Evolutionary conservation across 805 yeast genomes (phyloP).

Genomic region (Lachancea lanzarotensis): DNA sequence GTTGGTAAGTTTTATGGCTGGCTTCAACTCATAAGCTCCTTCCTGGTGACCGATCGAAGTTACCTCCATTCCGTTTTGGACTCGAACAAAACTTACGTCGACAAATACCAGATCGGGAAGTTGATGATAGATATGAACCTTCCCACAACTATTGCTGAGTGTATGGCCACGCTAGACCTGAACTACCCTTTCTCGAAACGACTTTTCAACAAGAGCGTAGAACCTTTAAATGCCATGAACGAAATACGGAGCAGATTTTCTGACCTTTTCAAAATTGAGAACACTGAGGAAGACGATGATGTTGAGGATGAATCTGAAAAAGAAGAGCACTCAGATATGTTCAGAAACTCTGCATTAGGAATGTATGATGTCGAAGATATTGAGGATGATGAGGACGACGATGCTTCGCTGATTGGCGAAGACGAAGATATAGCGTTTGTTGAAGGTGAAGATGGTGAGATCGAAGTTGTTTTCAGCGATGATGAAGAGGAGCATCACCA

Average conservation of each 20-base stretch:
- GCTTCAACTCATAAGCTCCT: conserved; percentile 26
- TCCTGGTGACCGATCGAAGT: conserved; percentile 28
- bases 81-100: conserved; percentile 45
- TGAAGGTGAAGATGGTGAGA: conserved; percentile 32
- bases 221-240: conserved; percentile 52
- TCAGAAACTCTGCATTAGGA: conserved; percentile 84
- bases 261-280: conserved; percentile 50
- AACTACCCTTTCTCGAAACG: conserved; percentile 62
- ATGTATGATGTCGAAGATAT: conserved; percentile 84
- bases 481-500: conserved; percentile 27
- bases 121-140: conserved; percentile 63
- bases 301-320: conserved; percentile 53
- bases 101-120: conserved; percentile 57
- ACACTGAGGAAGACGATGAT: conserved; percentile 50
- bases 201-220: conserved; percentile 52
- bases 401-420: conserved; percentile 42
- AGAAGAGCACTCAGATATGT: conserved; percentile 77
- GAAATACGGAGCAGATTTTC: conserved; percentile 50
- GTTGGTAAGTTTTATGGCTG: conserved; percentile 27
- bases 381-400: conserved; percentile 55
- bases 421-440: conserved; percentile 38
- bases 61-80: conserved; percentile 39
- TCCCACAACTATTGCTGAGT: conserved; percentile 48
- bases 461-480: conserved; percentile 31
- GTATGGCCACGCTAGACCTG: conserved; percentile 62